Base-by-base conservation (phyloP, 257 asterid genomes). In the Nicotiana obtusifolia region DNA sequence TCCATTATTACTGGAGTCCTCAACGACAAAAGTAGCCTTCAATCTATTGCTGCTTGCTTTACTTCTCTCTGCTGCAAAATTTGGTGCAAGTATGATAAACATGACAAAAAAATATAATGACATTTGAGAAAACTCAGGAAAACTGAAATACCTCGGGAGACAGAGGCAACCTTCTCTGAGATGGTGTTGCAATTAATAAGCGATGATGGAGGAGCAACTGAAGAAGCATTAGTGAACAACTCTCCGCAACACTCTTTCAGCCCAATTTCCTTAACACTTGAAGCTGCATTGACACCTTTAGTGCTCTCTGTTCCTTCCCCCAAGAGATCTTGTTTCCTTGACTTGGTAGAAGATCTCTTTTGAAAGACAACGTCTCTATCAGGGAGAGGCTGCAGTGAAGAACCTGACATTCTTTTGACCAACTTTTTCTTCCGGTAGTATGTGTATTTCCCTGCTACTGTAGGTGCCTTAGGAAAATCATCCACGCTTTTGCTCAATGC, bases 401-500 rank as follows among this genome's bases (percentile, higher is more conserved):
- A 86, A 53, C 57, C 83, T 0, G 89, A 77, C 33, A 67, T 86
- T 88, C 88, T 89, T 85, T 83, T 75, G 67, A 84, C 85, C 53
- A 86, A 77, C 84, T 81, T 91, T 84, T 87, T 91, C 88, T 91
- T 91, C 76, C 93, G 91, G 84, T 86, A 87, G 84, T 92, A 92
- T 35, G 88, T 88, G 83, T 85, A 90, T 78, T 84, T 89, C 80
- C 87, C 94, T 31, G 81, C 83, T 52, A 86, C 85, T 79, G 84
- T 83, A 64, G 94, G 86, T 52, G 81, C 83, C 66, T 87, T 87
- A 28, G 91, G 82, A 67, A 84, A 81, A 77, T 80, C 84, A 81
- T 84, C 89, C 81, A 77, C 83, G 33, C 37, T 61, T 65, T 79
- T 80, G 26, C 47, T 78, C 20, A 71, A 31, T 61, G 77, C 83